Percentiles rank a stretch among this genome's conserved stretches.
Conservation (phyloP, 2,329 filamentous ascomycete genomes). For the Ambrosiella beaveri region DNA sequence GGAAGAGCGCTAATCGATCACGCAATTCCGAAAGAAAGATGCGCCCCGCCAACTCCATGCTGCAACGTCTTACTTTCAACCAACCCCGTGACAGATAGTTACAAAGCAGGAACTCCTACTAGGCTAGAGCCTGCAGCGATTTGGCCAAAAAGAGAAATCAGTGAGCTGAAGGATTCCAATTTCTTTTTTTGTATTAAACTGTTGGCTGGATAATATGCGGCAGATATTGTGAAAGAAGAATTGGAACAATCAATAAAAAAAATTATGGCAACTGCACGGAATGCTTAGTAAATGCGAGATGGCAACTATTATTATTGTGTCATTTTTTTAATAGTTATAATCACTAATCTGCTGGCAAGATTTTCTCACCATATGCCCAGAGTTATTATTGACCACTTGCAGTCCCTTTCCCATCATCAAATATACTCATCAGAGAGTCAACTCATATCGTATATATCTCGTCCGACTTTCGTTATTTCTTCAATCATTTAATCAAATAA, state of each 20-base stretch:
- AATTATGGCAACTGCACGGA: background rate
- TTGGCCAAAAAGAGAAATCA: background rate
- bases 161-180: background rate
- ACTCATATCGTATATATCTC: background rate
- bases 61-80: background rate
- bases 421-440: background rate
- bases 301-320: background rate
- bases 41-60: slow-evolving; percentile 8
- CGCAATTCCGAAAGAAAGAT: slow-evolving; percentile 13
- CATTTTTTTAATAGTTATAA: background rate
- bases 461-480: background rate
- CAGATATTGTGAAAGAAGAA: background rate
- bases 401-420: no score
- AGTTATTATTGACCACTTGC: no score
- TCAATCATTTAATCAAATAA: background rate
- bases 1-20: slow-evolving; percentile 13
- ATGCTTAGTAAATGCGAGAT: background rate
- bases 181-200: background rate
- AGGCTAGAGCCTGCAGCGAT: background rate
- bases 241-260: background rate
- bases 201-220: background rate
- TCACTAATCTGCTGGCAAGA: background rate
- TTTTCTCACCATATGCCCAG: background rate
- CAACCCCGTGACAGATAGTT: slow-evolving; percentile 9
- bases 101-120: slow-evolving; percentile 9